phyloP scores from a whole-genome alignment of 345 rosid genomes.

The Populus tremula region DNA sequence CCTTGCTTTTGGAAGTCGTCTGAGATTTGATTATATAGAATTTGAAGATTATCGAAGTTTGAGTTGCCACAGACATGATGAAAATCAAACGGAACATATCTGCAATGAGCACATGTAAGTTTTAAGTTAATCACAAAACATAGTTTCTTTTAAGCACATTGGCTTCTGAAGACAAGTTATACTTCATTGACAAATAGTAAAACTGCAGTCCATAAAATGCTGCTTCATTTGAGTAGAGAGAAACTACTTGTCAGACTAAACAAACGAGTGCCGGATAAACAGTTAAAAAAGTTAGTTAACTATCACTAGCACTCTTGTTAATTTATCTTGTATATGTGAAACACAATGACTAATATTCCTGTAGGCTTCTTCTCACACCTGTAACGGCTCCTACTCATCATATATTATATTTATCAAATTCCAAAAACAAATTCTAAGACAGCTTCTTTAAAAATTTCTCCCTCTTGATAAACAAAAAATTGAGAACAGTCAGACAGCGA shows the following conservation, averaged over 20 bases:
- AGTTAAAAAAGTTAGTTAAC: not conserved
- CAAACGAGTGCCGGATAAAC: not conserved
- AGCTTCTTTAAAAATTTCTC: not conserved
- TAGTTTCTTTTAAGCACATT: not conserved
- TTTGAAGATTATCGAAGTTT: conserved; percentile 65
- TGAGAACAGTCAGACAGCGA: not conserved
- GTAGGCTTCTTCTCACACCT: too few species aligned
- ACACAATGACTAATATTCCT: too few species aligned
- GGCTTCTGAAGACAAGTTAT: conserved; percentile 1
- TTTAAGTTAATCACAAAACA: conserved; percentile 2
- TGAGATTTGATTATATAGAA: conserved; percentile 70
- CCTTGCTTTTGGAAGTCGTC: conserved; percentile 80
- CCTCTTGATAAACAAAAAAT: not conserved
- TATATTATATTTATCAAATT: not conserved
- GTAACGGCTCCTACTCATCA: too few species aligned
- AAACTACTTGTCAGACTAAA: not conserved
- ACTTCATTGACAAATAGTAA: not conserved
- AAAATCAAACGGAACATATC: conserved; percentile 82
- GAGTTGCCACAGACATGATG: conserved; percentile 82
- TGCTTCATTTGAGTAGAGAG: not conserved
- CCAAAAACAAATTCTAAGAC: not conserved
- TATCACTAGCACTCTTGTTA: not conserved
- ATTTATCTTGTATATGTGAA: not conserved
- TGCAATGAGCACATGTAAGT: conserved; percentile 30
- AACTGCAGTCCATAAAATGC: conserved; percentile 3